Evolutionary conservation across 129 eudicot species (phyloP).

Genomic region (Glebionis coronaria): DNA sequence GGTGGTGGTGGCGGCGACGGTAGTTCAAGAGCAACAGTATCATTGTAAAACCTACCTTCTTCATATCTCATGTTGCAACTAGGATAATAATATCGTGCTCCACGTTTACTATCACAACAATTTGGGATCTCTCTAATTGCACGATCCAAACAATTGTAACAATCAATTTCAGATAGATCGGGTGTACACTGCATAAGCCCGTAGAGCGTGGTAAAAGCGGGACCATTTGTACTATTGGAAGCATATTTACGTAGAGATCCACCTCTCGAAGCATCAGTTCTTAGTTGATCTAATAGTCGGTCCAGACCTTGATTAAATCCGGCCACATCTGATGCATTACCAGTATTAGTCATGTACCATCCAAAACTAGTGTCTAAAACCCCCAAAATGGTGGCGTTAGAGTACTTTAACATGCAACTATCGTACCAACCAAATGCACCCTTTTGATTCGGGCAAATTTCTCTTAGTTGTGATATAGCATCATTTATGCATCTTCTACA

Average conservation of each 20-base stretch:
- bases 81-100: constrained; percentile 31
- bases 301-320: constrained; percentile 26
- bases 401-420: constrained; percentile 45
- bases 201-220: constrained; percentile 28
- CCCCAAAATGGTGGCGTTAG: constrained; percentile 24
- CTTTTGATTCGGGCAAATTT: constrained; percentile 29
- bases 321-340: constrained; percentile 13
- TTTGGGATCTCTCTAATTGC: constrained; percentile 15
- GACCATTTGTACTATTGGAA: constrained; percentile 13
- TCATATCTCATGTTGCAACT: constrained; percentile 50
- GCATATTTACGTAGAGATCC: constrained; percentile 33
- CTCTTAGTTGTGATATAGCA: background rate
- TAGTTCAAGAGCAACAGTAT: constrained; percentile 11
- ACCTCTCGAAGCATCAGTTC: constrained; percentile 30
- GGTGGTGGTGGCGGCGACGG: constrained; percentile 19
- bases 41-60: constrained; percentile 20
- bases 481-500: constrained; percentile 27
- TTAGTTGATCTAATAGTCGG: constrained; percentile 30
- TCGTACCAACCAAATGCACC: constrained; percentile 34
- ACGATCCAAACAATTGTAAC: constrained; percentile 33
- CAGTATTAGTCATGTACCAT: background rate
- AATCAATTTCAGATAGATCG: constrained; percentile 35
- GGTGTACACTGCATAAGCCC: constrained; percentile 60
- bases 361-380: background rate
- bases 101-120: constrained; percentile 28